Percentiles rank a stretch among this genome's conserved stretches.
Evolutionary conservation across 371 early-diverging fungal genomes (phyloP).

Genomic region (Mortierella sp.): DNA sequence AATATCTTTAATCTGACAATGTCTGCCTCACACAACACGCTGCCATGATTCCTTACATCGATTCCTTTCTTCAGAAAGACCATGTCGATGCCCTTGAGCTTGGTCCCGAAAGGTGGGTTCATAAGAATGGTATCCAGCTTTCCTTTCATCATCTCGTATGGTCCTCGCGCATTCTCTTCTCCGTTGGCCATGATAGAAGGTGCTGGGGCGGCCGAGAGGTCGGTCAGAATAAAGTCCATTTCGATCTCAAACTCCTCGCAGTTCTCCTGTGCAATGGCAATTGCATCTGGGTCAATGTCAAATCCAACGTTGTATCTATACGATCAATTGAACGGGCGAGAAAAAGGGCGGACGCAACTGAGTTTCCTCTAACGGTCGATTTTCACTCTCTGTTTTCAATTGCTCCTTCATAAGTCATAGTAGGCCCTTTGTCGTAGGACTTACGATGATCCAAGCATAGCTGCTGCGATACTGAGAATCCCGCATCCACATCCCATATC

Average conservation of each 20-base stretch:
- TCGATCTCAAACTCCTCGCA: slow-evolving; percentile 76
- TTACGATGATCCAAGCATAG: slow-evolving; percentile 55
- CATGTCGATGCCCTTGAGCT: slow-evolving; percentile 85
- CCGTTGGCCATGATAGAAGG: slow-evolving; percentile 23
- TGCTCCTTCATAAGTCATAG: background rate
- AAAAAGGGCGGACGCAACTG: background rate
- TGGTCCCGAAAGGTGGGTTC: slow-evolving; percentile 93
- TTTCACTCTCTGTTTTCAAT: background rate
- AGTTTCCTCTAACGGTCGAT: slow-evolving; percentile 5
- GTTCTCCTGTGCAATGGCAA: slow-evolving; percentile 80
- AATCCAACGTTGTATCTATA: slow-evolving; percentile 74
- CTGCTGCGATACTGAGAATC: slow-evolving; percentile 65
- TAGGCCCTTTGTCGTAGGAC: background rate
- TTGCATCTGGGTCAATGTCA: slow-evolving; percentile 88
- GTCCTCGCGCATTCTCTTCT: slow-evolving; percentile 25
- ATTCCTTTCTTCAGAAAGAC: slow-evolving; percentile 80
- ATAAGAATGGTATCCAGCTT: slow-evolving; percentile 84
- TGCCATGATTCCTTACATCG: slow-evolving; percentile 61
- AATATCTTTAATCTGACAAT: background rate
- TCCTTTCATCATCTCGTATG: slow-evolving; percentile 62
- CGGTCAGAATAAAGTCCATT: slow-evolving; percentile 71
- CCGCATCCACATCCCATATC: slow-evolving; percentile 93
- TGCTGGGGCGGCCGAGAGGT: slow-evolving; percentile 58
- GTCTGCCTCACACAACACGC: no score
- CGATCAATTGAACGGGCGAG: background rate